A percentile compares a stretch with the other conserved stretches of the same genome.
Evolutionary conservation across 2,329 filamentous ascomycete genomes (phyloP).

Genomic region (Clonostachys byssicola): DNA sequence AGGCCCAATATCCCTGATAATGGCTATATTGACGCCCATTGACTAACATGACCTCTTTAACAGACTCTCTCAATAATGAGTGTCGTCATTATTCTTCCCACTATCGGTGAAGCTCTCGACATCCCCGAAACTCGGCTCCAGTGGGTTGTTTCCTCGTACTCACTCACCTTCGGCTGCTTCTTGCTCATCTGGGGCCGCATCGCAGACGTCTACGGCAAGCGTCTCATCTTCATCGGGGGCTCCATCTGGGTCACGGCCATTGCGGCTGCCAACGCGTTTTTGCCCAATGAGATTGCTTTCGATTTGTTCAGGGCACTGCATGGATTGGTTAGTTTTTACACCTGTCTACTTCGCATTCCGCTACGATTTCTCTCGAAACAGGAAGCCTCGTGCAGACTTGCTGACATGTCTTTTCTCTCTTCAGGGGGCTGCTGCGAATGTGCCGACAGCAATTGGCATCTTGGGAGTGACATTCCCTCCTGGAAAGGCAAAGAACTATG

Average conservation of each 20-base stretch:
- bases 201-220: constrained; percentile 63
- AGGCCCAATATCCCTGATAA: constrained; percentile 1
- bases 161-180: constrained; percentile 64
- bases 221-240: constrained; percentile 60
- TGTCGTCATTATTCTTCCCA: constrained; percentile 58
- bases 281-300: constrained; percentile 64
- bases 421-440: constrained; percentile 62
- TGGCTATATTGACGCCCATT: neutral
- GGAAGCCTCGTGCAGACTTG: neutral
- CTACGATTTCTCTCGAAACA: neutral
- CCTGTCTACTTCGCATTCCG: neutral
- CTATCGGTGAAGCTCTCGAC: constrained; percentile 49
- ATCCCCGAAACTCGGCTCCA: constrained; percentile 57
- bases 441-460: constrained; percentile 68
- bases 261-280: constrained; percentile 57
- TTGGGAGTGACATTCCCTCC: constrained; percentile 64
- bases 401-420: neutral
- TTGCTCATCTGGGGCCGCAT: constrained; percentile 64
- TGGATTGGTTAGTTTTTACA: constrained; percentile 40
- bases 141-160: constrained; percentile 65
- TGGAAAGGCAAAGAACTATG: constrained; percentile 66
- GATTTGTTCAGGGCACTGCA: constrained; percentile 63
- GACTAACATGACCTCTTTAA: neutral
- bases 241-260: constrained; percentile 59
- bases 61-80: constrained; percentile 54